These are phyloP conservation scores for Monilinia aucupariae DNA, from an alignment of 2,329 filamentous ascomycete genomes.

Conservation along the genomic window DNA sequence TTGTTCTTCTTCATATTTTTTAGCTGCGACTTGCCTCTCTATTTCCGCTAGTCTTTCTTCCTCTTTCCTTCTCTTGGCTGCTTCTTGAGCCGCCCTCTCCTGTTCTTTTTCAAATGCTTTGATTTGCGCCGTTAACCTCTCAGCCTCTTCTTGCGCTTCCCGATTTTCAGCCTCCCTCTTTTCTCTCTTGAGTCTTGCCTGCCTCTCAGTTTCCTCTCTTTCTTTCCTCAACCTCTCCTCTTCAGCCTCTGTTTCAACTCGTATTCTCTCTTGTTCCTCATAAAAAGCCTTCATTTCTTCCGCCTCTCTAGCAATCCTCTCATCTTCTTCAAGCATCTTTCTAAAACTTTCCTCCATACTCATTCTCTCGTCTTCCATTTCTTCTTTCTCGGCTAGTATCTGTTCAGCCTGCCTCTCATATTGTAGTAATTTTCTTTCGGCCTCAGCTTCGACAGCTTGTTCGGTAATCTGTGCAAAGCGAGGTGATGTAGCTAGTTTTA, in stretches of 20 bases:
- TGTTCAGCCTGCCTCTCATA: slow-evolving; percentile 19
- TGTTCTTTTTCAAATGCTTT: slow-evolving; percentile 17
- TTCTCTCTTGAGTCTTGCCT: slow-evolving; percentile 11
- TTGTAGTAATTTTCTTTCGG: slow-evolving; percentile 15
- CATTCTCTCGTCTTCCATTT: slow-evolving; percentile 22
- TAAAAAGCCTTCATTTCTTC: slow-evolving; percentile 21
- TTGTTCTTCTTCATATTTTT: slow-evolving; percentile 12
- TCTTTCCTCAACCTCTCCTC: slow-evolving; percentile 8
- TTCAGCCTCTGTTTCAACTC: slow-evolving; percentile 6
- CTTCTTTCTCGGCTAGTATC: slow-evolving; percentile 19
- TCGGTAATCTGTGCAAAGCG: slow-evolving; percentile 10
- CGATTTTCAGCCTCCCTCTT: slow-evolving; percentile 14
- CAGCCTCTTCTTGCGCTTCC: slow-evolving; percentile 16
- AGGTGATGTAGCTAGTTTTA: neutral
- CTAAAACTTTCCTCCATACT: slow-evolving; percentile 19
- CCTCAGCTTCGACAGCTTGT: slow-evolving; percentile 16
- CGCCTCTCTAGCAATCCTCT: slow-evolving; percentile 19
- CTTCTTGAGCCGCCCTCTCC: slow-evolving; percentile 15
- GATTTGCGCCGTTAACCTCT: slow-evolving; percentile 17
- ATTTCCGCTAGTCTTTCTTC: slow-evolving; percentile 5
- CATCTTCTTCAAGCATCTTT: slow-evolving; percentile 20
- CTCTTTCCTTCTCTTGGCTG: slow-evolving; percentile 14
- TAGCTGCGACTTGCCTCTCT: slow-evolving; percentile 1
- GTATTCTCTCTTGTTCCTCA: slow-evolving; percentile 13
- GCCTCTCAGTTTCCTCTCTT: slow-evolving; percentile 14